These are phyloP conservation scores for Trichoderma asperelloides DNA, from an alignment of 495 filamentous ascomycete species.

Conservation along the genomic window DNA sequence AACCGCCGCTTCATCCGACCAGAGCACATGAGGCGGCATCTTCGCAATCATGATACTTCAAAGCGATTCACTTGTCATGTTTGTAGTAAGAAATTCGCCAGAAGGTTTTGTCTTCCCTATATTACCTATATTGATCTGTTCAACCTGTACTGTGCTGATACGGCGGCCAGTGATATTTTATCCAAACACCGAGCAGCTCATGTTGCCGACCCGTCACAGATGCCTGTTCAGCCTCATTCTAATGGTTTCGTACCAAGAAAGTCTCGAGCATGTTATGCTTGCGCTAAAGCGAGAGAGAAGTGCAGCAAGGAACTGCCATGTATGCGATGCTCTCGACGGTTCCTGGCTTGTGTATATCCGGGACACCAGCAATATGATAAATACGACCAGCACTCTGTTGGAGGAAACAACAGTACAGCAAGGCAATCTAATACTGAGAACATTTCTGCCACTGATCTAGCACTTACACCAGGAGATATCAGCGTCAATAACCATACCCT, in stretches of 20 bases:
- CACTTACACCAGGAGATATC: background rate
- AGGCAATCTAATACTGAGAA: background rate
- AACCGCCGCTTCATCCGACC: constrained; percentile 53
- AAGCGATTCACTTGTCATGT: constrained; percentile 59
- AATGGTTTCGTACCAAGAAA: constrained; percentile 31
- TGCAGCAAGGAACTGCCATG: constrained; percentile 48
- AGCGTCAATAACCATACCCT: background rate
- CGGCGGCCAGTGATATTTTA: background rate
- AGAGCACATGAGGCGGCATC: constrained; percentile 65
- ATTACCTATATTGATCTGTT: background rate
- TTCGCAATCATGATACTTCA: constrained; percentile 62
- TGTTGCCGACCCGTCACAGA: background rate
- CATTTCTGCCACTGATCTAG: background rate
- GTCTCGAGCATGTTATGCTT: constrained; percentile 45
- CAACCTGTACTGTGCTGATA: background rate
- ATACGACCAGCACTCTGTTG: background rate
- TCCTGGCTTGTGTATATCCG: constrained; percentile 44
- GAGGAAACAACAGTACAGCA: background rate
- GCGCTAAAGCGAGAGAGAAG: constrained; percentile 45
- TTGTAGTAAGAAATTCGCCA: constrained; percentile 60
- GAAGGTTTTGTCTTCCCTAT: constrained; percentile 30
- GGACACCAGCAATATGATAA: constrained; percentile 8
- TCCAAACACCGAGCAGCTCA: background rate
- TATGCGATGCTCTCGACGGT: constrained; percentile 41
- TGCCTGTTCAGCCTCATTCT: constrained; percentile 28